phyloP scores from a whole-genome alignment of 345 rosid genomes.

The Syzygium jambos region DNA sequence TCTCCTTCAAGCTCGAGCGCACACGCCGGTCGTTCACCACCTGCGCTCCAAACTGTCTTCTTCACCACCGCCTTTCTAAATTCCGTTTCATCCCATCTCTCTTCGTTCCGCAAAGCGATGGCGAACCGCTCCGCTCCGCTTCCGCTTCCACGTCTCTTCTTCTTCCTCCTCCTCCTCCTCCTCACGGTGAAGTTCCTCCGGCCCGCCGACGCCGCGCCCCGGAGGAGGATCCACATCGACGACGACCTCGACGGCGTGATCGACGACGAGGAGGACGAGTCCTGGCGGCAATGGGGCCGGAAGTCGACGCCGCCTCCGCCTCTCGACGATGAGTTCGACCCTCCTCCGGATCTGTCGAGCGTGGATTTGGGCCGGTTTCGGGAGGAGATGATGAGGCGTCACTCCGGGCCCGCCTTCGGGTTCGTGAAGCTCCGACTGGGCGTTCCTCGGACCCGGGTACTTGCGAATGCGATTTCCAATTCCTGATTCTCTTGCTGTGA shows the following conservation, averaged over 20 bases:
- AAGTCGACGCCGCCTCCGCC: slow-evolving; percentile 6
- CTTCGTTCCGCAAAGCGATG: neutral
- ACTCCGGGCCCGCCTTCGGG: slow-evolving; percentile 56
- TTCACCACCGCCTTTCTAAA: neutral
- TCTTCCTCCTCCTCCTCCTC: neutral
- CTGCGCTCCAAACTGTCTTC: neutral
- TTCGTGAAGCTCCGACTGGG: slow-evolving; percentile 88
- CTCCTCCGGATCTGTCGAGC: slow-evolving; percentile 58
- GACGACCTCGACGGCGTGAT: slow-evolving; percentile 85
- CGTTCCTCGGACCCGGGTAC: slow-evolving; percentile 52
- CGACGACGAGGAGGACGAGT: slow-evolving; percentile 88
- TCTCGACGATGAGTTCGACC: slow-evolving; percentile 30
- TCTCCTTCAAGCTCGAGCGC: neutral
- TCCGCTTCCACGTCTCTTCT: neutral
- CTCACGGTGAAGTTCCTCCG: slow-evolving; percentile 7
- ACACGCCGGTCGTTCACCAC: neutral
- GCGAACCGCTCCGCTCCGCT: neutral
- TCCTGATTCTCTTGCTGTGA: neutral
- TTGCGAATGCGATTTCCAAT: neutral
- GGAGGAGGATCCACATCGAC: slow-evolving; percentile 55
- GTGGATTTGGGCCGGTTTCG: slow-evolving; percentile 57
- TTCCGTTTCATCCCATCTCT: neutral
- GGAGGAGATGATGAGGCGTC: slow-evolving; percentile 52
- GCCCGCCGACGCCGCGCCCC: slow-evolving; percentile 37
- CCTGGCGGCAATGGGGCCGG: slow-evolving; percentile 91